Percentiles rank a stretch among this genome's conserved stretches.
phyloP scores from a whole-genome alignment of 345 rosid genomes.

The Dipteronia sinensis region DNA sequence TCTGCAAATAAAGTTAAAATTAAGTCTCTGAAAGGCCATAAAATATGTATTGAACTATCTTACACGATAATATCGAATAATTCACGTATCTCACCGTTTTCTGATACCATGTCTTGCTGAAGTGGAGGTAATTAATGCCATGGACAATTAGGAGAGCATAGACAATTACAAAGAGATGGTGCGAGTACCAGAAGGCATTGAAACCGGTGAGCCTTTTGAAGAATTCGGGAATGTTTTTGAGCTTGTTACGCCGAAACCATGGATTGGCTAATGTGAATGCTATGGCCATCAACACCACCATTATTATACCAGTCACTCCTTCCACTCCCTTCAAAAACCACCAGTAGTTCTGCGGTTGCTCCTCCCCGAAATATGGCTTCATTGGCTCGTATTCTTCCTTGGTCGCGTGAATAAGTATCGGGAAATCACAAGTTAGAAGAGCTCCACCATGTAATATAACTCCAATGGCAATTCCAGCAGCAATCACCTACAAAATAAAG shows the following conservation, averaged over 20 bases:
- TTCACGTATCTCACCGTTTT: conserved; percentile 52
- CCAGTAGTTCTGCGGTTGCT: conserved; percentile 68
- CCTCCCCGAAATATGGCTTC: conserved; percentile 59
- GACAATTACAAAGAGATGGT: conserved; percentile 76
- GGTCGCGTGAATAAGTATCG: conserved; percentile 56
- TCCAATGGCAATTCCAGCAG: conserved; percentile 62
- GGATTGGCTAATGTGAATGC: conserved; percentile 87
- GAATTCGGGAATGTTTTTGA: conserved; percentile 58
- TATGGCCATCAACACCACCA: conserved; percentile 78
- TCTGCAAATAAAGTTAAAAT: conserved; percentile 39
- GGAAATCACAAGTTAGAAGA: conserved; percentile 79
- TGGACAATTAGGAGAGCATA: conserved; percentile 79
- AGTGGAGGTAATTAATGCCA: conserved; percentile 60
- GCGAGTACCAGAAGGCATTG: conserved; percentile 93
- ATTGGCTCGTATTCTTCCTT: conserved; percentile 61
- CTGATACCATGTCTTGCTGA: conserved; percentile 66
- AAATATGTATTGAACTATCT: not conserved
- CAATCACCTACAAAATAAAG: conserved; percentile 41
- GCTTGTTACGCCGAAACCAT: conserved; percentile 81
- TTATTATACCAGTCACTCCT: conserved; percentile 71
- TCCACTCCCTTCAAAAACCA: conserved; percentile 79
- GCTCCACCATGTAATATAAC: conserved; percentile 63
- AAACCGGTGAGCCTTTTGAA: conserved; percentile 80
- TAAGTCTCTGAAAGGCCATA: not conserved
- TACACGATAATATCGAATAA: too few species aligned